Evolutionary conservation across 352 stramenopile species (phyloP).

Genomic region (Pythium rishiriense): DNA sequence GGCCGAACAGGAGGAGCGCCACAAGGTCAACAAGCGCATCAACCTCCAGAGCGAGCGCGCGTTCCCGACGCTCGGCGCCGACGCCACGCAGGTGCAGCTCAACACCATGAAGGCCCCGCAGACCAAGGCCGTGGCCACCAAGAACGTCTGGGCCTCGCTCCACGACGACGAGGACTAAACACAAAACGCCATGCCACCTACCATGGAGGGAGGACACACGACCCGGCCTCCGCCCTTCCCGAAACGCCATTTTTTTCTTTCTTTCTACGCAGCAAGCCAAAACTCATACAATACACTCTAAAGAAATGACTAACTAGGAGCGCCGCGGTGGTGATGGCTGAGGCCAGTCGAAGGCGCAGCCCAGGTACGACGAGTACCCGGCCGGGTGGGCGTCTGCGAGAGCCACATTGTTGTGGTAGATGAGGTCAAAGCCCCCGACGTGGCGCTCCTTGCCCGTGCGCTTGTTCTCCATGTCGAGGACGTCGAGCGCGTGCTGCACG

Average conservation of each 20-base stretch:
- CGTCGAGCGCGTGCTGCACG: slow-evolving; percentile 86
- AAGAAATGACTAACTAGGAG: too few species aligned
- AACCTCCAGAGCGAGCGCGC: slow-evolving; percentile 74
- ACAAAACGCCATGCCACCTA: too few species aligned
- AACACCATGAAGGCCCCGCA: slow-evolving; percentile 65
- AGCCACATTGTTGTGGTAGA: slow-evolving; percentile 51
- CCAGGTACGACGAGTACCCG: slow-evolving; percentile 64
- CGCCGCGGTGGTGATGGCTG: not conserved
- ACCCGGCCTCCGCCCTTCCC: too few species aligned
- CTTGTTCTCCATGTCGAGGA: slow-evolving; percentile 80
- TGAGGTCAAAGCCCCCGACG: slow-evolving; percentile 71
- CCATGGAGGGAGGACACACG: too few species aligned
- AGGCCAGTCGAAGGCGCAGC: slow-evolving; percentile 46
- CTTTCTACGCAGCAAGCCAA: too few species aligned
- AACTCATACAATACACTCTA: not conserved
- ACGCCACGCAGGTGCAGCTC: slow-evolving; percentile 49
- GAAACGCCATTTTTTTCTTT: slow-evolving; percentile 2
- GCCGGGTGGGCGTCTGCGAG: slow-evolving; percentile 39
- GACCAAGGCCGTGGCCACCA: slow-evolving; percentile 62
- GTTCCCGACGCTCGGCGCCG: slow-evolving; percentile 71
- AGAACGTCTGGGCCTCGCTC: slow-evolving; percentile 74
- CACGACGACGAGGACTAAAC: slow-evolving; percentile 67
- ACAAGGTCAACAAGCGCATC: slow-evolving; percentile 54
- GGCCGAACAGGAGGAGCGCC: slow-evolving; percentile 76
- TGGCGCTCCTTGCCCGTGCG: slow-evolving; percentile 46